A percentile compares a stretch with the other conserved stretches of the same genome.
Evolutionary conservation across 164 flowering plant species (phyloP).

Genomic region (Vitis vinifera): ASM3070453v1 NC_081811.1:1843001-1843500

Average conservation of each 20-base stretch:
- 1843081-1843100: conserved; percentile 48
- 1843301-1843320: conserved; percentile 68
- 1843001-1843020: neutral
- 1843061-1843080: conserved; percentile 47
- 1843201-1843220: conserved; percentile 13
- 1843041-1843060: conserved; percentile 42
- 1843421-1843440: no score
- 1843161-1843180: conserved; percentile 24
- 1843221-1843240: conserved; percentile 58
- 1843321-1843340: conserved; percentile 62
- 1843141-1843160: conserved; percentile 72
- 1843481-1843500: no score
- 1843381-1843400: no score
- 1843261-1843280: conserved; percentile 40
- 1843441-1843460: no score
- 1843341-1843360: no score
- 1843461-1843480: no score
- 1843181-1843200: conserved; percentile 20
- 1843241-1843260: conserved; percentile 73
- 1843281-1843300: conserved; percentile 49
- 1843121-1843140: conserved; percentile 38
- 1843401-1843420: no score
- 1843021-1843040: conserved; percentile 45
- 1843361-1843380: no score
- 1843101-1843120: conserved; percentile 39